phyloP scores from a whole-genome alignment of 2,329 filamentous ascomycete genomes.

The Coniochaeta sp. region DNA sequence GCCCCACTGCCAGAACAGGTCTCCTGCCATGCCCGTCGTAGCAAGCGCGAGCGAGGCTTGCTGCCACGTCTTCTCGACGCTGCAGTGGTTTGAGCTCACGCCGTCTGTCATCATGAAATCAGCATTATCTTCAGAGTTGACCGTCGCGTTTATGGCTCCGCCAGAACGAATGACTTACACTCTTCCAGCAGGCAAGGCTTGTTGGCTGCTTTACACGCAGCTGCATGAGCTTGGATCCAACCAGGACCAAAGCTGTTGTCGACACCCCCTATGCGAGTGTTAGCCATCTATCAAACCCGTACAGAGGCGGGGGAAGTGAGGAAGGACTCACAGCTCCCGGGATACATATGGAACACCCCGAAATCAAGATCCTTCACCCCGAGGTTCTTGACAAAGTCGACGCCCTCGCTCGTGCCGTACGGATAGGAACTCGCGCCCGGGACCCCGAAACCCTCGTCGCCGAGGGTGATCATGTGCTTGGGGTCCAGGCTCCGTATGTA shows the following conservation, averaged over 20 bases:
- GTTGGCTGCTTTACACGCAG: constrained; percentile 27
- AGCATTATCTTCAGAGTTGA: neutral
- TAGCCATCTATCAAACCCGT: neutral
- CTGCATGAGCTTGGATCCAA: constrained; percentile 28
- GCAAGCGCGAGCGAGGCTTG: constrained; percentile 19
- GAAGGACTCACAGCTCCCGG: constrained; percentile 20
- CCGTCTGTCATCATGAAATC: constrained; percentile 14
- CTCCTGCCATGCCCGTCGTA: constrained; percentile 22
- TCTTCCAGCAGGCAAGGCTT: constrained; percentile 33
- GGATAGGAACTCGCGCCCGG: constrained; percentile 15
- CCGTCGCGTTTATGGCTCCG: neutral
- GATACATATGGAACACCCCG: constrained; percentile 33
- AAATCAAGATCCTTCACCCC: constrained; percentile 32
- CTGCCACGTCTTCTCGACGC: constrained; percentile 20
- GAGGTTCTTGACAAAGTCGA: constrained; percentile 27
- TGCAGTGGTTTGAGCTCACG: constrained; percentile 13
- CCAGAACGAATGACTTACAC: constrained; percentile 20
- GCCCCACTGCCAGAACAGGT: constrained; percentile 34
- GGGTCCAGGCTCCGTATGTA: constrained; percentile 57
- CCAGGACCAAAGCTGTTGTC: constrained; percentile 23
- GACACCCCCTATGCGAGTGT: constrained; percentile 17
- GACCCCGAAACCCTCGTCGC: constrained; percentile 40
- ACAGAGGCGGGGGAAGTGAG: neutral
- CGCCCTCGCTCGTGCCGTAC: constrained; percentile 15
- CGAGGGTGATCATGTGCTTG: constrained; percentile 53